Evolutionary conservation across 768 basidiomycete genomes (phyloP).

Genomic region (Psilocybe tampanensis): DNA sequence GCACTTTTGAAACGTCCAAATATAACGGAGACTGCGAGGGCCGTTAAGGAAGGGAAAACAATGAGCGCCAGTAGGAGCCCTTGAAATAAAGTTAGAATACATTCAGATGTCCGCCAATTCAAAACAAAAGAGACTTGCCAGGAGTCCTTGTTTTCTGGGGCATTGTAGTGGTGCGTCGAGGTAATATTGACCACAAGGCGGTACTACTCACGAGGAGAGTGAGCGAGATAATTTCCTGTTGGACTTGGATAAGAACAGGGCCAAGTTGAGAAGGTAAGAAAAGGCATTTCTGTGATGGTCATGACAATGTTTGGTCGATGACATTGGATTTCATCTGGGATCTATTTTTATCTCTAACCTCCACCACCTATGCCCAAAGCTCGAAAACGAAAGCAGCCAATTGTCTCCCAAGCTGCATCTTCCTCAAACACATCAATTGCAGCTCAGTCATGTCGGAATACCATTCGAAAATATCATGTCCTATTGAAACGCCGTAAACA

Average conservation of each 20-base stretch:
- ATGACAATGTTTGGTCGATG: not conserved
- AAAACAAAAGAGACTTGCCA: not conserved
- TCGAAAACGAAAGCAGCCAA: slow-evolving; percentile 38
- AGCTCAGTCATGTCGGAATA: slow-evolving; percentile 62
- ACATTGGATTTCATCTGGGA: not conserved
- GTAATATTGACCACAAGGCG: not conserved
- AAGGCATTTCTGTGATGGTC: not conserved
- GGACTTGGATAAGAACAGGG: too few species aligned
- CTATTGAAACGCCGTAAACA: slow-evolving; percentile 71
- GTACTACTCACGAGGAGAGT: too few species aligned
- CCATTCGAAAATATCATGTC: slow-evolving; percentile 82
- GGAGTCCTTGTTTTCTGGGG: not conserved
- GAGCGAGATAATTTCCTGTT: too few species aligned
- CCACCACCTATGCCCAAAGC: slow-evolving; percentile 35
- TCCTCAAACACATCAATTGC: slow-evolving; percentile 42
- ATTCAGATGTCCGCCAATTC: not conserved
- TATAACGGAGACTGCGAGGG: slow-evolving; percentile 35
- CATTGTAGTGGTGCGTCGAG: not conserved
- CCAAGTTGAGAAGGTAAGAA: not conserved
- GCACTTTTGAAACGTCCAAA: slow-evolving; percentile 34
- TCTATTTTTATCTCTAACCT: not conserved
- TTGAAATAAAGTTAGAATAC: not conserved
- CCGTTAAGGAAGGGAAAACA: slow-evolving; percentile 40
- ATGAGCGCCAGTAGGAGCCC: slow-evolving; percentile 34
- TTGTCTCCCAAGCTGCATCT: slow-evolving; percentile 21